A percentile compares a stretch with the other conserved stretches of the same genome.
These are phyloP conservation scores for Pichia sp. DNA, from an alignment of 1,139 yeast species.

Conservation along the genomic window DNA sequence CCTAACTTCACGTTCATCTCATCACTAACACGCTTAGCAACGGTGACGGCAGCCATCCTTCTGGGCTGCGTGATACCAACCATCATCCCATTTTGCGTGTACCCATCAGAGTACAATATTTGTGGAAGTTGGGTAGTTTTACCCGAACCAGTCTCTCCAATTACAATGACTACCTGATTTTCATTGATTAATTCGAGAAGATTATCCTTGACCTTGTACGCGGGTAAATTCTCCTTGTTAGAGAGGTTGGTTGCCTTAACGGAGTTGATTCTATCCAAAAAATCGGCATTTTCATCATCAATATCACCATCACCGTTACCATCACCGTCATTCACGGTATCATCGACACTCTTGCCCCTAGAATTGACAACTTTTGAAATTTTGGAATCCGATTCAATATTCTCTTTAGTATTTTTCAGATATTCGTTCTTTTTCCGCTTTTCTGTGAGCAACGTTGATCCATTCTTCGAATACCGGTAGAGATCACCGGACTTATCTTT, in stretches of 20 bases:
- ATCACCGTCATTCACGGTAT: constrained; percentile 8
- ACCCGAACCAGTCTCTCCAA: constrained; percentile 98
- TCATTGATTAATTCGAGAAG: constrained; percentile 49
- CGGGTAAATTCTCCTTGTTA: constrained; percentile 48
- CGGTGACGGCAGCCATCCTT: constrained; percentile 94
- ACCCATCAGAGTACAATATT: constrained; percentile 74
- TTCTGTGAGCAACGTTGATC: constrained; percentile 63
- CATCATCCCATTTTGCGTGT: constrained; percentile 44
- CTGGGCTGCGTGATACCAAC: constrained; percentile 95
- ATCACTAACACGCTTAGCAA: constrained; percentile 81
- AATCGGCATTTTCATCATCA: constrained; percentile 15
- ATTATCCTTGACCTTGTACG: constrained; percentile 57
- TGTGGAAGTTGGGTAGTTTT: constrained; percentile 93
- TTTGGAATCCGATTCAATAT: constrained; percentile 23
- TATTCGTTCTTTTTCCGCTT: constrained; percentile 54
- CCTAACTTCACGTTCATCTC: constrained; percentile 75
- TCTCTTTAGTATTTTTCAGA: constrained; percentile 48
- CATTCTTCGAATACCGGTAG: constrained; percentile 63
- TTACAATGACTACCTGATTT: constrained; percentile 71
- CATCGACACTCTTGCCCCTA: constrained; percentile 31
- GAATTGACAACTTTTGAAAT: constrained; percentile 15
- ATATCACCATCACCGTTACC: constrained; percentile 18
- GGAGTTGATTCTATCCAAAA: constrained; percentile 13
- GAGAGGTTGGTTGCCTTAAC: constrained; percentile 24
- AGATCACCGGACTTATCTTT: constrained; percentile 74